A percentile compares a stretch with the other conserved stretches of the same genome.
phyloP scores from a whole-genome alignment of 768 basidiomycete genomes.

The Dioszegia hungarica region DNA sequence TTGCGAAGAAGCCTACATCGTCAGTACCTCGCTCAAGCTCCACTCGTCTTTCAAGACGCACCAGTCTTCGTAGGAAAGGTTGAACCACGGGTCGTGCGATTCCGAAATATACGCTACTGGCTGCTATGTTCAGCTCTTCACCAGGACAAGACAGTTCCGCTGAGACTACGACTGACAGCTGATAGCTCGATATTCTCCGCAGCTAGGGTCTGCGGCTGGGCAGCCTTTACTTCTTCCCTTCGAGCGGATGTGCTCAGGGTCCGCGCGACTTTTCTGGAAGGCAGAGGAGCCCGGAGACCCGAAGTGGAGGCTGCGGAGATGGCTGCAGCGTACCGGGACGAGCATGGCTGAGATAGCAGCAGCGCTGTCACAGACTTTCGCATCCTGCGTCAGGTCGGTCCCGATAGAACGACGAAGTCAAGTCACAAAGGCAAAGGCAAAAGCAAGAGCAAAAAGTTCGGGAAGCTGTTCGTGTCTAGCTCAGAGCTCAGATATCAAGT shows the following conservation, averaged over 20 bases:
- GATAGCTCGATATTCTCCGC: constrained; percentile 31
- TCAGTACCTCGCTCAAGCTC: no score
- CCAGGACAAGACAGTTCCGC: not conserved
- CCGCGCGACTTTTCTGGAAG: no score
- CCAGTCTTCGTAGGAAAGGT: constrained; percentile 88
- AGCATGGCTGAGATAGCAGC: constrained; percentile 18
- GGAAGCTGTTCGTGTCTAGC: no score
- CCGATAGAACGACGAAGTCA: no score
- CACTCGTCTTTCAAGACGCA: constrained; percentile 47
- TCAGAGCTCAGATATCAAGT: no score
- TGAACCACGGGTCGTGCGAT: constrained; percentile 79
- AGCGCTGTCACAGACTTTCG: not conserved
- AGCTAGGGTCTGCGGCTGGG: constrained; percentile 33
- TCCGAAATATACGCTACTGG: constrained; percentile 57
- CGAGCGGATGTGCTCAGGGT: no score
- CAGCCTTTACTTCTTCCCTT: constrained; percentile 14
- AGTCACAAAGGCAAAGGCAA: no score
- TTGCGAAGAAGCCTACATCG: constrained; percentile 69
- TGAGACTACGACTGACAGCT: constrained; percentile 18
- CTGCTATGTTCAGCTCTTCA: constrained; percentile 16
- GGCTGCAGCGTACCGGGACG: constrained; percentile 22
- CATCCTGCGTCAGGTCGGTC: not conserved
- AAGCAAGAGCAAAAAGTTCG: no score
- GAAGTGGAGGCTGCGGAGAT: not conserved
- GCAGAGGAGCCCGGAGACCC: no score